These are phyloP conservation scores for Nakazawaea pomicola DNA, from an alignment of 805 yeast species.

Conservation along the genomic window DNA sequence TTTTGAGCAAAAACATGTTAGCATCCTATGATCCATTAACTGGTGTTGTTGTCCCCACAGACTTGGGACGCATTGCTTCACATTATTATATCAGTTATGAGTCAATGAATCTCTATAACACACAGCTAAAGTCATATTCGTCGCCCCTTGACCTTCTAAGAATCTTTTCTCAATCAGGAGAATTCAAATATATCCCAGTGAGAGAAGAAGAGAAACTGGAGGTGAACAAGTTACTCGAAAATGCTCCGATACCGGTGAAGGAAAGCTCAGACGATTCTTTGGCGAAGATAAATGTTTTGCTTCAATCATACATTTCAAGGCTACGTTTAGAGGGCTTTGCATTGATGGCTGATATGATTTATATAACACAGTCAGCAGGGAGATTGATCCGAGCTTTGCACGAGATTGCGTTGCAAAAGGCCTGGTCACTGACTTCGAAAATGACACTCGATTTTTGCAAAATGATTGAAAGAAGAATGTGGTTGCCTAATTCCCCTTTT, in stretches of 20 bases:
- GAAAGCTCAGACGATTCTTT: constrained; percentile 65
- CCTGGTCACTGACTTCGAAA: constrained; percentile 66
- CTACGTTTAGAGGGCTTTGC: constrained; percentile 83
- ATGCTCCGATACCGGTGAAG: constrained; percentile 82
- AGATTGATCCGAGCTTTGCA: constrained; percentile 80
- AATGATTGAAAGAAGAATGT: constrained; percentile 74
- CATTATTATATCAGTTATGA: constrained; percentile 75
- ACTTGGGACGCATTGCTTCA: constrained; percentile 79
- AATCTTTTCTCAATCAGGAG: constrained; percentile 76
- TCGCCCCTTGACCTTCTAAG: constrained; percentile 70
- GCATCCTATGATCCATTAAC: constrained; percentile 48
- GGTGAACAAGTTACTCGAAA: constrained; percentile 58
- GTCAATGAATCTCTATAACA: constrained; percentile 66
- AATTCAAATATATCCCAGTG: constrained; percentile 78
- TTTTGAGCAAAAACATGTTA: constrained; percentile 53
- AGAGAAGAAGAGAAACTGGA: constrained; percentile 84
- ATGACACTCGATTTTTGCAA: constrained; percentile 61
- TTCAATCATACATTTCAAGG: constrained; percentile 84
- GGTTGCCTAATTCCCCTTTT: constrained; percentile 83
- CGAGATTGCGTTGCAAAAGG: constrained; percentile 66
- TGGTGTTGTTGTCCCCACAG: constrained; percentile 53
- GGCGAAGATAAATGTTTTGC: constrained; percentile 72
- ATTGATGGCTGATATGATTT: constrained; percentile 86
- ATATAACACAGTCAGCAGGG: constrained; percentile 89
- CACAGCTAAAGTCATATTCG: constrained; percentile 57